Evolutionary conservation across 345 rosid genomes (phyloP).

Genomic region (Euphorbia peplus): DNA sequence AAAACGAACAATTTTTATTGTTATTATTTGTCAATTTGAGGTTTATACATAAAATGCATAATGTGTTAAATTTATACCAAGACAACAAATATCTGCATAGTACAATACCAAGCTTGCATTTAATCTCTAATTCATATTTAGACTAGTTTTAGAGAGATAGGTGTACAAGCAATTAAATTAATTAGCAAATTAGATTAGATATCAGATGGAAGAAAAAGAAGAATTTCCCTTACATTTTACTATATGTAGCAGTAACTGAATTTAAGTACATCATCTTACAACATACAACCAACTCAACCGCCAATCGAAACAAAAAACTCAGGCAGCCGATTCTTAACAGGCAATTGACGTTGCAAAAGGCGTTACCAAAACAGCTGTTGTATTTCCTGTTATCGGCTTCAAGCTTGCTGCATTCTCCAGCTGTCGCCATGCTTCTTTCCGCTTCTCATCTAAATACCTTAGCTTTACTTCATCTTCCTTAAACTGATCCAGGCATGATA

Average conservation of each 20-base stretch:
- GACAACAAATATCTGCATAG: too few species aligned
- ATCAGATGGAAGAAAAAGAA: too few species aligned
- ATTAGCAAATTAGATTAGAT: background rate
- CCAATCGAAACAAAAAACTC: background rate
- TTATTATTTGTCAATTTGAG: too few species aligned
- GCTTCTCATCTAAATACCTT: slow-evolving; percentile 41
- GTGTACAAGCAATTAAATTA: too few species aligned
- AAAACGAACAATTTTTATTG: too few species aligned
- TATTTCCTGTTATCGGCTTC: slow-evolving; percentile 59
- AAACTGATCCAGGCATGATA: slow-evolving; percentile 55
- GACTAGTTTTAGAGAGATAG: background rate
- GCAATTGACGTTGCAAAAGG: slow-evolving; percentile 48
- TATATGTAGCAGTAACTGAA: slow-evolving; percentile 16
- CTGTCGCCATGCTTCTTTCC: slow-evolving; percentile 61
- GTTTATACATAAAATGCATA: too few species aligned
- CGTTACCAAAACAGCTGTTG: slow-evolving; percentile 59
- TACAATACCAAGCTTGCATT: too few species aligned
- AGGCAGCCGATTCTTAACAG: slow-evolving; percentile 26
- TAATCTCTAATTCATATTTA: too few species aligned
- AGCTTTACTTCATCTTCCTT: slow-evolving; percentile 58
- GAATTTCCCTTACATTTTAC: too few species aligned
- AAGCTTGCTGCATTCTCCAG: slow-evolving; percentile 65
- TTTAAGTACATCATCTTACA: too few species aligned
- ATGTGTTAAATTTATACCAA: too few species aligned
- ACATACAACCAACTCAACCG: too few species aligned